Base-by-base conservation (phyloP, 2,329 filamentous ascomycete genomes). In the Aspergillus sp. region DNA sequence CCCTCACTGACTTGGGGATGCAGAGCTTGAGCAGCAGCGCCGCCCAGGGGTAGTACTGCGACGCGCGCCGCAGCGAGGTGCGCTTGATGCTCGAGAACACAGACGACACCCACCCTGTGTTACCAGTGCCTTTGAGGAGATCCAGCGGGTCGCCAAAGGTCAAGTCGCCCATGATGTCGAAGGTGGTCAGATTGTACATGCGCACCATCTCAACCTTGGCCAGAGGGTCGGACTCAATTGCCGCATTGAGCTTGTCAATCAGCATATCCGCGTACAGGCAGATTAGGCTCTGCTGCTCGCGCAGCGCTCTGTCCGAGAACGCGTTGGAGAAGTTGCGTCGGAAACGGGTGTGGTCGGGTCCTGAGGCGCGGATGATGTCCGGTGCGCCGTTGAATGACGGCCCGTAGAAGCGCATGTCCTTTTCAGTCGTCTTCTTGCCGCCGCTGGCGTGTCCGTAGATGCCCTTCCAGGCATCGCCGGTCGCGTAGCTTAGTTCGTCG, bases 401-500 rank as follows among this genome's bases (percentile, higher is more conserved):
- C 9, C 57, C 46, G 17, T 61, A 63, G 32, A 64, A 54, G 2
- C 58, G 53, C 1, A 52, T 55, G 47, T 68, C 63, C 47, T 66
- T 69, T 40, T 58, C 46, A 22, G 63, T 65, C 3, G 55, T 42
- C 48, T 66, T 69, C 40, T 58, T 45, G 32, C 63, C 63, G 5
- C 53, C 42, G 17, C 55, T 60, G 9, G 65, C 63, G 38, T 65
- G 63, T 8, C 67, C 69, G 46, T 73, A 73, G 32, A 74, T 70
- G 7, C 65, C 66, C 45, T 67, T 67, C 66, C 66, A 72, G 16
- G 63, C 65, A 6, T 59, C 47, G 7, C 60, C 54, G 22, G 51
- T 55, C 19, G 63, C 62, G 53, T 71, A 73, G 16, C 65, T 71
- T 3, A 78, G 58, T 22, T 74, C 64, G 35, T 68, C 66, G 0